These are phyloP conservation scores for Podosphaera xanthii DNA, from an alignment of 2,329 filamentous ascomycete genomes.

Conservation along the genomic window DNA sequence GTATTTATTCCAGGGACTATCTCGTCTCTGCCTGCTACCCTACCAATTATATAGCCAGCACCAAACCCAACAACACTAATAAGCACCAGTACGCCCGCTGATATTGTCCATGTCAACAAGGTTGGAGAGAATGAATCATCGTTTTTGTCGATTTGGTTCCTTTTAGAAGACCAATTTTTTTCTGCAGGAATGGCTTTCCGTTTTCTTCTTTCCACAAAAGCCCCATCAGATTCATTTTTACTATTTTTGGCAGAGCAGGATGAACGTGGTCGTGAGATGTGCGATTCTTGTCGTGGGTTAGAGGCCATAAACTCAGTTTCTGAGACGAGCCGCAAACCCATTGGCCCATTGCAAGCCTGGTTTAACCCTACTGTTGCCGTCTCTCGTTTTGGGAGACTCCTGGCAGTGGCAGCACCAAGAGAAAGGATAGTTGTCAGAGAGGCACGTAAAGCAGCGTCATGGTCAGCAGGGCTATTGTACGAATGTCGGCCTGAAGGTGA, in stretches of 20 bases:
- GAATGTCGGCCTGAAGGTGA: constrained; percentile 19
- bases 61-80: constrained; percentile 47
- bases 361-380: constrained; percentile 8
- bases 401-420: constrained; percentile 78
- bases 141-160: constrained; percentile 20
- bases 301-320: constrained; percentile 32
- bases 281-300: constrained; percentile 11
- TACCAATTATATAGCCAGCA: constrained; percentile 43
- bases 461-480: constrained; percentile 58
- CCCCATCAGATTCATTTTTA: constrained; percentile 9
- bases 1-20: constrained; percentile 12
- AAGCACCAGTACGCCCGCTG: constrained; percentile 42
- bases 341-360: constrained; percentile 13
- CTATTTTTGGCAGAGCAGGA: constrained; percentile 9
- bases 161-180: constrained; percentile 25
- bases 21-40: constrained; percentile 42
- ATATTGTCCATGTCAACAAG: constrained; percentile 38
- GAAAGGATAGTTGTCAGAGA: constrained; percentile 88
- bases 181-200: constrained; percentile 18
- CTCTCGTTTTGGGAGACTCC: constrained; percentile 47
- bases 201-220: constrained; percentile 24
- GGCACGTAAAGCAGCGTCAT: constrained; percentile 78
- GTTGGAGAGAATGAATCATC: constrained; percentile 31
- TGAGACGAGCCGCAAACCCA: constrained; percentile 34
- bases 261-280: constrained; percentile 10